phyloP scores from a whole-genome alignment of 306 rosid species.

The Mimosa bimucronata region DNA sequence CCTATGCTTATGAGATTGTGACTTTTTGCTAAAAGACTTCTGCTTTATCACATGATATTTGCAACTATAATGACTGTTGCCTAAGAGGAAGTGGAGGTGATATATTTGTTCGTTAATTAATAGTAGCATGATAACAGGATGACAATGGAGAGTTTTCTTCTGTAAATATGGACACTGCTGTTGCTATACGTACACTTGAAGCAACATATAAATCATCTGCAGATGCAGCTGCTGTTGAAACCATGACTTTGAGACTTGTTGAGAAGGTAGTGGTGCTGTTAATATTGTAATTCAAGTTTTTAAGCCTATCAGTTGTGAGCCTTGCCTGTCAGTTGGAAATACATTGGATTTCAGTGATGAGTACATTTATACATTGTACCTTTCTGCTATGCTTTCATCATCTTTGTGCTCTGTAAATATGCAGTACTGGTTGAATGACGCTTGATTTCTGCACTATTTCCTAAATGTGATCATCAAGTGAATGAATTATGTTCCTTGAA shows the following conservation, averaged over 20 bases:
- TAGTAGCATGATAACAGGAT: slow-evolving; percentile 62
- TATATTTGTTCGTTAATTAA: background rate
- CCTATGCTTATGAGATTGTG: background rate
- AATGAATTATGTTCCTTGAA: background rate
- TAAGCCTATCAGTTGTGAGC: background rate
- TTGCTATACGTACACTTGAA: slow-evolving; percentile 98
- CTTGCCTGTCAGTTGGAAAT: background rate
- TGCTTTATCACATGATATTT: background rate
- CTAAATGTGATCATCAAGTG: background rate
- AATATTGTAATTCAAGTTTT: background rate
- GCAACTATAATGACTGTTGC: background rate
- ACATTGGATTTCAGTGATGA: background rate
- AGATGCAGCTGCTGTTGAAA: slow-evolving; percentile 93
- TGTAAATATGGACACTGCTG: slow-evolving; percentile 99
- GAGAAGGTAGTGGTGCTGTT: slow-evolving; percentile 63
- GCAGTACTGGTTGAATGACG: background rate
- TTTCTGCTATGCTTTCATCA: background rate
- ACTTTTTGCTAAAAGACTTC: slow-evolving; percentile 1
- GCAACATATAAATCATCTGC: slow-evolving; percentile 95
- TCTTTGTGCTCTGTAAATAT: background rate
- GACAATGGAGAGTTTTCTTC: slow-evolving; percentile 95
- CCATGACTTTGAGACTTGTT: slow-evolving; percentile 81
- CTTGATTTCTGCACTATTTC: background rate
- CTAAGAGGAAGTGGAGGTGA: background rate
- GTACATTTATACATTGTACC: background rate